Conservation (phyloP, 1,139 yeast species). For the Candida sanyaensis region DNA sequence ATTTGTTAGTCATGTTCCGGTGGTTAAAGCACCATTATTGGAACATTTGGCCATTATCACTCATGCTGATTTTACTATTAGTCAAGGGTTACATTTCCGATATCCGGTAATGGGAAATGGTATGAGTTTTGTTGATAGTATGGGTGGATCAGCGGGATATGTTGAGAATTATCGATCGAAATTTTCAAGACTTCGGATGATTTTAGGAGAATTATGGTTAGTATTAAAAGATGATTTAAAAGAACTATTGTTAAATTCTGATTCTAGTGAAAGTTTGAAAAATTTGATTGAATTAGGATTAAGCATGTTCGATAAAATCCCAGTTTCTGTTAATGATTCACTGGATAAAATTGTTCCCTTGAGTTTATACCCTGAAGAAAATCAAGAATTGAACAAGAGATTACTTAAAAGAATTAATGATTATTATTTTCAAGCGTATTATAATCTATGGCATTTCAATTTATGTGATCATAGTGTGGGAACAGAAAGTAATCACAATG, state of each 20-base stretch:
- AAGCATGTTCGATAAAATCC: constrained; percentile 63
- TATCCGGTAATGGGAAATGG: constrained; percentile 75
- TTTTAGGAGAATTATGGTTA: constrained; percentile 66
- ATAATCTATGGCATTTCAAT: constrained; percentile 78
- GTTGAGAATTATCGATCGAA: constrained; percentile 65
- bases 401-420: constrained; percentile 47
- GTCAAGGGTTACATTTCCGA: constrained; percentile 72
- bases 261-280: constrained; percentile 22
- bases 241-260: constrained; percentile 26
- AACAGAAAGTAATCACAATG: constrained; percentile 22
- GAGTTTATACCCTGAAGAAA: constrained; percentile 27
- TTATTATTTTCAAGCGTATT: constrained; percentile 61
- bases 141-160: constrained; percentile 15
- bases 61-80: constrained; percentile 71
- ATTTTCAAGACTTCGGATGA: constrained; percentile 61
- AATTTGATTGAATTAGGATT: constrained; percentile 48
- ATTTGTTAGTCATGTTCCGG: constrained; percentile 70
- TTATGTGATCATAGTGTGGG: constrained; percentile 52
- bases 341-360: constrained; percentile 45
- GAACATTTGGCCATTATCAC: constrained; percentile 69
- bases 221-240: constrained; percentile 56
- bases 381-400: constrained; percentile 19
- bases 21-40: constrained; percentile 60
- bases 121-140: constrained; percentile 57
- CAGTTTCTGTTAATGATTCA: constrained; percentile 44